phyloP scores from a whole-genome alignment of 2,329 filamentous ascomycete species.

The Alternaria incomplexa region DNA sequence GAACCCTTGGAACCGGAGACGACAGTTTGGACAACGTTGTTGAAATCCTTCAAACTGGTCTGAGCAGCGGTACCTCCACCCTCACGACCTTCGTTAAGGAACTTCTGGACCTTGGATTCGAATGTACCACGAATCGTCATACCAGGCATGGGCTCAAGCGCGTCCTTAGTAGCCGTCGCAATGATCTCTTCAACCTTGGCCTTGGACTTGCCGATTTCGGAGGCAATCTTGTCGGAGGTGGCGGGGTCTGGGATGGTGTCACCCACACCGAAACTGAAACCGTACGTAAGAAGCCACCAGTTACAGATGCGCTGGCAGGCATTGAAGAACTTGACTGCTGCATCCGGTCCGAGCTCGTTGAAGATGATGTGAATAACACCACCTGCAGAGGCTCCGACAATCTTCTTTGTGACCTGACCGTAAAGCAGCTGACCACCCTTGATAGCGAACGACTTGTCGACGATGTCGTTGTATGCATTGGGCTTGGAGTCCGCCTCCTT shows the following conservation, averaged over 20 bases:
- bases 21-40: constrained; percentile 97
- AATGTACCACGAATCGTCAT: constrained; percentile 99
- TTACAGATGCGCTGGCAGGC: constrained; percentile 93
- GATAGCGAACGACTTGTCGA: constrained; percentile 81
- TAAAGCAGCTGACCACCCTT: constrained; percentile 89
- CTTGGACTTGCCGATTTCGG: constrained; percentile 82
- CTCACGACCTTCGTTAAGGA: constrained; percentile 93
- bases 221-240: constrained; percentile 85
- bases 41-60: constrained; percentile 90
- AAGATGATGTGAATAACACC: constrained; percentile 96
- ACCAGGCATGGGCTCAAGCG: constrained; percentile 90
- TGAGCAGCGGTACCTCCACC: constrained; percentile 92
- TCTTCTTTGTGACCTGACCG: constrained; percentile 91
- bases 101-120: constrained; percentile 94
- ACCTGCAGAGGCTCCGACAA: constrained; percentile 84
- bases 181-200: constrained; percentile 78
- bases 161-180: constrained; percentile 78
- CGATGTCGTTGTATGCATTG: constrained; percentile 64
- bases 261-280: constrained; percentile 97
- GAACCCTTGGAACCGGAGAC: constrained; percentile 97
- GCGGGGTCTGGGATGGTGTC: constrained; percentile 91
- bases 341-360: constrained; percentile 88
- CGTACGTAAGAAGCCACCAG: constrained; percentile 96
- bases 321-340: constrained; percentile 94
- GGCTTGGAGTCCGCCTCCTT: constrained; percentile 66